These are phyloP conservation scores for Nitzschia putrida DNA, from an alignment of 108 stramenopile genomes.

Conservation along the genomic window DNA sequence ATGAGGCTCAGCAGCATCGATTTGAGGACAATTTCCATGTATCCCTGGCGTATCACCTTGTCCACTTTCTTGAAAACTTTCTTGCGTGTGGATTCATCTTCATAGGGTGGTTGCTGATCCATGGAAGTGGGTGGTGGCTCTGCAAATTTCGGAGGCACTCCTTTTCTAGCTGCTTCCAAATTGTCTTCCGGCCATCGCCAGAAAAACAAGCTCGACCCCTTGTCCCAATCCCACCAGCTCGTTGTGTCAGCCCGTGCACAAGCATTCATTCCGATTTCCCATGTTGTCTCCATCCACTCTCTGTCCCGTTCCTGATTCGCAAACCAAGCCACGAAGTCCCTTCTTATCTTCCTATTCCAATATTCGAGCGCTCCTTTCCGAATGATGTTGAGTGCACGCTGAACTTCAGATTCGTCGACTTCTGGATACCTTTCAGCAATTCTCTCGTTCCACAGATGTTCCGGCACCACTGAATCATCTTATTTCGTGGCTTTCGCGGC, in stretches of 20 bases:
- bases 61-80: background rate
- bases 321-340: background rate
- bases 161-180: background rate
- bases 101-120: background rate
- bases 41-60: background rate
- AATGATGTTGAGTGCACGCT: no score
- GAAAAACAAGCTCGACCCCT: background rate
- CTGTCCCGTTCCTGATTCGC: background rate
- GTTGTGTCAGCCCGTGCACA: background rate
- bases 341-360: background rate
- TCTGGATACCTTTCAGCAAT: background rate
- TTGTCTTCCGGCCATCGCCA: background rate
- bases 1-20: background rate
- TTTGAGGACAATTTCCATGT: background rate
- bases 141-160: background rate
- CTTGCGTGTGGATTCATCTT: background rate
- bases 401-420: background rate
- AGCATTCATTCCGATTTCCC: no score
- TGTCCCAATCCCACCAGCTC: background rate
- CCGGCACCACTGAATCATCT: slow-evolving; percentile 32
- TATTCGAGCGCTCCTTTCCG: background rate
- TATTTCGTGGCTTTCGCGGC: slow-evolving; percentile 39
- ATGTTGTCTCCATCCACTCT: no score
- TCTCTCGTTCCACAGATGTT: slow-evolving; percentile 27
- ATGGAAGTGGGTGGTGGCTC: background rate